phyloP scores from a whole-genome alignment of 2,329 filamentous ascomycete species.

The Amylocarpus encephaloides region DNA sequence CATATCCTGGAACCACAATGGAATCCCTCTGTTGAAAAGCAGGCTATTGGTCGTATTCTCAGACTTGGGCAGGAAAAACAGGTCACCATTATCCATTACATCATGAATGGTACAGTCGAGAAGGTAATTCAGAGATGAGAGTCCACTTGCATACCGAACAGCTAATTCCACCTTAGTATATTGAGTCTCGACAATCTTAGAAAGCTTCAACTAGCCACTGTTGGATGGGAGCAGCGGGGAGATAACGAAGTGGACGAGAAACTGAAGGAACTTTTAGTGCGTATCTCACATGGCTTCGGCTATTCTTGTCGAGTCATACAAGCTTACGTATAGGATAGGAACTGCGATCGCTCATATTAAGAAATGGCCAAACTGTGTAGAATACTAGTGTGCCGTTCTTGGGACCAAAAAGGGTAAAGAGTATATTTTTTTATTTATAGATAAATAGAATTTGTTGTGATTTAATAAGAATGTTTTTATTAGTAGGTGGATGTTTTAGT shows the following conservation, averaged over 20 bases:
- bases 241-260: not conserved
- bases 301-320: not conserved
- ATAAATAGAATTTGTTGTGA: too few relatives aligned
- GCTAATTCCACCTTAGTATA: not conserved
- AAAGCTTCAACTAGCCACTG: not conserved
- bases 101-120: slow-evolving; percentile 20
- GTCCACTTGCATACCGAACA: not conserved
- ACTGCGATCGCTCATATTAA: not conserved
- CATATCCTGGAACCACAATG: slow-evolving; percentile 23
- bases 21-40: slow-evolving; percentile 19
- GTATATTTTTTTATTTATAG: too few relatives aligned
- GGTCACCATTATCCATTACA: slow-evolving; percentile 17
- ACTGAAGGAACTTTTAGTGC: not conserved
- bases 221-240: not conserved
- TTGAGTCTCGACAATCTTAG: not conserved
- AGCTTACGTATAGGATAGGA: not conserved
- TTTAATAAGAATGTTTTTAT: too few relatives aligned
- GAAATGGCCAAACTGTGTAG: too few relatives aligned
- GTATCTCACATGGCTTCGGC: not conserved
- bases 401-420: too few relatives aligned
- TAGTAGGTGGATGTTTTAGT: too few relatives aligned
- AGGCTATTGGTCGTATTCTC: slow-evolving; percentile 16
- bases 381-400: too few relatives aligned
- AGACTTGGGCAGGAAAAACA: slow-evolving; percentile 16
- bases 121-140: slow-evolving; percentile 8